phyloP scores from a whole-genome alignment of 176 grass and related monocot genomes.

The Aegilops tauschii region DNA sequence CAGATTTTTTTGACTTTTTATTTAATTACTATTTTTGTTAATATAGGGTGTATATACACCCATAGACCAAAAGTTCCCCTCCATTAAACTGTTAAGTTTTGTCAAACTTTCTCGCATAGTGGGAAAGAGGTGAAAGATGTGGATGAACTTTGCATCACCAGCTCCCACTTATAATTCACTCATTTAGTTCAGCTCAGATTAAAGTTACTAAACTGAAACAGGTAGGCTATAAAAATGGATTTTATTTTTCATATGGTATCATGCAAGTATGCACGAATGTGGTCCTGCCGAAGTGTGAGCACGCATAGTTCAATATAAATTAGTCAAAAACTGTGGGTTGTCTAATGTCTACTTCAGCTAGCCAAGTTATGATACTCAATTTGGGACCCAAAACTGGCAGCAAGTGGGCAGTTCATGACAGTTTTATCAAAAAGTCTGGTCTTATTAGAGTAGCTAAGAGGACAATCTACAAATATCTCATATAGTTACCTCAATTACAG shows the following conservation, averaged over 20 bases:
- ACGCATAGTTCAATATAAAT: neutral
- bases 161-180: too few relatives aligned
- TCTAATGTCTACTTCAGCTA: conserved; percentile 22
- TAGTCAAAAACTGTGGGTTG: neutral
- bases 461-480: conserved; percentile 16
- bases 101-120: too few relatives aligned
- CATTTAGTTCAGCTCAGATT: neutral
- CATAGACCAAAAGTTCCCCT: too few relatives aligned
- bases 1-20: too few relatives aligned
- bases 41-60: too few relatives aligned
- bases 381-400: neutral
- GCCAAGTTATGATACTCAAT: conserved; percentile 1
- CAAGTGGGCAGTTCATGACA: neutral
- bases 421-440: conserved; percentile 14
- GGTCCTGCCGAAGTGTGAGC: conserved; percentile 6
- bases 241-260: conserved; percentile 10
- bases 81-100: too few relatives aligned
- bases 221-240: neutral
- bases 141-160: too few relatives aligned
- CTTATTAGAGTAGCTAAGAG: conserved; percentile 28
- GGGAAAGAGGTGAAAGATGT: too few relatives aligned
- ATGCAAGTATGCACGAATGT: neutral
- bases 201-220: neutral
- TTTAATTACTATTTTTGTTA: too few relatives aligned
- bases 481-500: conserved; percentile 70